Evolutionary conservation across 192 early-diverging fungal species (phyloP).

Genomic region (Coemansia javaensis): DNA sequence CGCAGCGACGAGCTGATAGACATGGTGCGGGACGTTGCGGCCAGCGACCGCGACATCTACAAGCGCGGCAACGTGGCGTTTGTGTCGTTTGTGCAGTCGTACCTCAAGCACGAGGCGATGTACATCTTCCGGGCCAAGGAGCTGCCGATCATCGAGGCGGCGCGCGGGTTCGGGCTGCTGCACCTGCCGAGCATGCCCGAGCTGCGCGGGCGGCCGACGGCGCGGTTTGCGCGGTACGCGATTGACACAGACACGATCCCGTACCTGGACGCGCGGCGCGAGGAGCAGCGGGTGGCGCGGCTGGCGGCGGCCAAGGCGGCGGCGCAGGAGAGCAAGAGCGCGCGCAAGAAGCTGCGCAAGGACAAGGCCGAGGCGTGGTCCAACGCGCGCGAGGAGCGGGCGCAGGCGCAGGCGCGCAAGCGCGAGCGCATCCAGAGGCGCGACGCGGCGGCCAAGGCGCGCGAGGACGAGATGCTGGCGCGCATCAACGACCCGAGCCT

Average conservation of each 20-base stretch:
- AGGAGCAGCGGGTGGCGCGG: slow-evolving; percentile 44
- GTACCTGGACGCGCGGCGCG: slow-evolving; percentile 37
- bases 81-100: slow-evolving; percentile 85
- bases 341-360: too few relatives aligned
- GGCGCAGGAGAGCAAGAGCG: background rate
- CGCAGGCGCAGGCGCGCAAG: slow-evolving; percentile 36
- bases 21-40: slow-evolving; percentile 54
- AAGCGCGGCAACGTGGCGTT: slow-evolving; percentile 80
- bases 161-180: slow-evolving; percentile 74
- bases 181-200: slow-evolving; percentile 94
- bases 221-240: slow-evolving; percentile 21
- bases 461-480: slow-evolving; percentile 21
- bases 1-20: slow-evolving; percentile 53
- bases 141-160: slow-evolving; percentile 73
- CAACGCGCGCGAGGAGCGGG: slow-evolving; percentile 27
- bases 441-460: slow-evolving; percentile 13
- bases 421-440: slow-evolving; percentile 26
- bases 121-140: slow-evolving; percentile 89
- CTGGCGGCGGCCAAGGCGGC: slow-evolving; percentile 36
- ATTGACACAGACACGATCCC: slow-evolving; percentile 47
- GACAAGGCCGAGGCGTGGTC: slow-evolving; percentile 31
- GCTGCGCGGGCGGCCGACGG: slow-evolving; percentile 49
- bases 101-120: slow-evolving; percentile 88
- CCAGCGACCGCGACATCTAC: slow-evolving; percentile 71
- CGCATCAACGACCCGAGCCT: slow-evolving; percentile 36